phyloP scores from a whole-genome alignment of 2,329 filamentous ascomycete genomes.

The Phialemoniopsis sp. region DNA sequence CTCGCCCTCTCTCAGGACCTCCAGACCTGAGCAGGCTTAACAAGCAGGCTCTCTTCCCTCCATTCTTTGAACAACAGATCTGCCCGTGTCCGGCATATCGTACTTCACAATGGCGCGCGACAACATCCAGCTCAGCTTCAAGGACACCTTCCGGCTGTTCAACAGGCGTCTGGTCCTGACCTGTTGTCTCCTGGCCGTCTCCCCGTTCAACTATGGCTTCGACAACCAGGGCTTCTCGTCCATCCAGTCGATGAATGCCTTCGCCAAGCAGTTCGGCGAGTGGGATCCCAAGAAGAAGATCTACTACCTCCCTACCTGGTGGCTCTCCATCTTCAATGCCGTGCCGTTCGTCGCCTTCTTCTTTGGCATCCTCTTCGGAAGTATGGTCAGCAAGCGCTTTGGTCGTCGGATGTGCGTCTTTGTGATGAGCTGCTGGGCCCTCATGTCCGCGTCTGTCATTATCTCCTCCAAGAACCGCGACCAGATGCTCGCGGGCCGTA shows the following conservation, averaged over 20 bases:
- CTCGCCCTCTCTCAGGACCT: no score
- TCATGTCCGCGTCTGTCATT: constrained; percentile 22
- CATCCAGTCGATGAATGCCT: constrained; percentile 31
- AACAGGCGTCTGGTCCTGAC: constrained; percentile 12
- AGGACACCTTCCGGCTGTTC: constrained; percentile 2
- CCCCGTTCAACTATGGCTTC: constrained; percentile 33
- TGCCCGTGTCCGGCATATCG: no score
- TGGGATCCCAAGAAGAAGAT: constrained; percentile 14
- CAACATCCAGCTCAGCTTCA: no score
- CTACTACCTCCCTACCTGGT: constrained; percentile 20
- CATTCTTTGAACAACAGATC: no score
- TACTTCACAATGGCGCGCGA: no score
- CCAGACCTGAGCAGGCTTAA: no score
- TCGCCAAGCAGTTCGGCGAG: constrained; percentile 24
- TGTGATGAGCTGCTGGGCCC: constrained; percentile 27
- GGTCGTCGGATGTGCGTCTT: constrained; percentile 30
- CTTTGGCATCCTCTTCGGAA: constrained; percentile 19
- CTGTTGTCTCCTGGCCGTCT: constrained; percentile 22
- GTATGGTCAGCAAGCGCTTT: constrained; percentile 19
- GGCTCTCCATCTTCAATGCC: constrained; percentile 29
- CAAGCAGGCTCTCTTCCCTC: no score
- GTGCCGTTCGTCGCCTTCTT: constrained; percentile 25
- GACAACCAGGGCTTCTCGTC: constrained; percentile 29
- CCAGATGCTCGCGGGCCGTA: constrained; percentile 27
- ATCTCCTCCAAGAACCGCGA: constrained; percentile 21